Conservation (phyloP, 768 basidiomycete genomes). For the Mycena haematopus region DNA sequence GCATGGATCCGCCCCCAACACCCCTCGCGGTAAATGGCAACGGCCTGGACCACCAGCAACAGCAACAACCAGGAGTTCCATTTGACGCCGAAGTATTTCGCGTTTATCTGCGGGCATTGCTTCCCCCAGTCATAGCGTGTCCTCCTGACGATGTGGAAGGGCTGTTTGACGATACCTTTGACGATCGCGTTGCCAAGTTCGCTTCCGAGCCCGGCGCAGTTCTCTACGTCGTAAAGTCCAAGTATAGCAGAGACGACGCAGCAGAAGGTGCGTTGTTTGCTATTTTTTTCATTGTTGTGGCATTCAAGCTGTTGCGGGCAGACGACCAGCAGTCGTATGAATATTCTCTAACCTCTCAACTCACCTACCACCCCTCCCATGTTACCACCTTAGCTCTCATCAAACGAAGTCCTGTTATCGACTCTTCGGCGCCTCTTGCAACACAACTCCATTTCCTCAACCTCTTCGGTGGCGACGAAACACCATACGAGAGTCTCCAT, state of each 20-base stretch:
- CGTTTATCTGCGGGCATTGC: slow-evolving; percentile 70
- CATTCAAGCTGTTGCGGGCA: slow-evolving; percentile 37
- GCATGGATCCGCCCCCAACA: slow-evolving; percentile 29
- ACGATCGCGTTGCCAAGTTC: slow-evolving; percentile 78
- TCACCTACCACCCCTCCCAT: slow-evolving; percentile 82
- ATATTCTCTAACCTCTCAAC: slow-evolving; percentile 73
- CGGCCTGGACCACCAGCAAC: slow-evolving; percentile 35
- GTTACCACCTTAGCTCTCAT: slow-evolving; percentile 92
- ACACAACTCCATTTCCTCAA: slow-evolving; percentile 92
- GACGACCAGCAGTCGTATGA: slow-evolving; percentile 73
- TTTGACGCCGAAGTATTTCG: slow-evolving; percentile 79
- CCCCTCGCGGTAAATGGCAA: slow-evolving; percentile 24
- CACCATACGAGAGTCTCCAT: slow-evolving; percentile 95
- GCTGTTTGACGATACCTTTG: slow-evolving; percentile 75
- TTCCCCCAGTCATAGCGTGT: slow-evolving; percentile 87
- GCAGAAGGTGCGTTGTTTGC: slow-evolving; percentile 62
- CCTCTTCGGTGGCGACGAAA: slow-evolving; percentile 86
- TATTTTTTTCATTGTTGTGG: slow-evolving; percentile 17
- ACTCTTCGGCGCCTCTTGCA: slow-evolving; percentile 79
- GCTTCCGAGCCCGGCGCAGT: slow-evolving; percentile 77
- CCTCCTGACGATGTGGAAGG: slow-evolving; percentile 65
- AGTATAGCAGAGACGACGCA: slow-evolving; percentile 59
- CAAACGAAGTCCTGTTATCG: slow-evolving; percentile 86
- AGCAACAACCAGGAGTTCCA: slow-evolving; percentile 41
- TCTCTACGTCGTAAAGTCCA: slow-evolving; percentile 78